Evolutionary conservation across 2,329 filamentous ascomycete species (phyloP).

Genomic region (Coniochaeta prunicola): DNA sequence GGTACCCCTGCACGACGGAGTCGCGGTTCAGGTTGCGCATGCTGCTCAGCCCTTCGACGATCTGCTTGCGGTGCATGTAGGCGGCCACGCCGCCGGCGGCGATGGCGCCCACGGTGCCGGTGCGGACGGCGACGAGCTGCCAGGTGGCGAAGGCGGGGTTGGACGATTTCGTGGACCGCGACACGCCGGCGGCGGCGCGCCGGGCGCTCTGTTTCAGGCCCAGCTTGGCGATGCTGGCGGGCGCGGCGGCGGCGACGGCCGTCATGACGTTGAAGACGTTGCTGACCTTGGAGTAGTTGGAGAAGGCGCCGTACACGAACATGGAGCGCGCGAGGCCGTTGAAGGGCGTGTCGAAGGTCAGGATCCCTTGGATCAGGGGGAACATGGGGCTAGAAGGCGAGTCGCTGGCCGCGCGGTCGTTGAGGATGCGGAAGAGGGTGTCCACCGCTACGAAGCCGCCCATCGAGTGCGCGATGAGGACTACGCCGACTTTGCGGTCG

Average conservation of each 20-base stretch:
- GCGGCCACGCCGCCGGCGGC: constrained; percentile 74
- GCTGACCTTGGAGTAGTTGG: constrained; percentile 50
- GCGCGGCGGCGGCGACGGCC: constrained; percentile 42
- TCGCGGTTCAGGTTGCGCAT: constrained; percentile 40
- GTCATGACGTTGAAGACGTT: constrained; percentile 51
- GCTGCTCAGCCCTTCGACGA: constrained; percentile 41
- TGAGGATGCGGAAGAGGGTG: constrained; percentile 63
- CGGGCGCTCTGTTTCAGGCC: constrained; percentile 28
- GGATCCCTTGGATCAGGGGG: constrained; percentile 70
- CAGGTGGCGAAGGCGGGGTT: constrained; percentile 43
- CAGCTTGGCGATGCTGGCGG: constrained; percentile 32
- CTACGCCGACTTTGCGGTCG: constrained; percentile 71
- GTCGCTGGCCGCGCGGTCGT: constrained; percentile 44
- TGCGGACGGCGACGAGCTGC: constrained; percentile 66
- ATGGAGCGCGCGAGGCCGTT: constrained; percentile 55
- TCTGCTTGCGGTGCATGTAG: constrained; percentile 68
- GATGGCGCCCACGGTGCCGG: constrained; percentile 74
- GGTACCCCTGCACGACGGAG: constrained; percentile 39
- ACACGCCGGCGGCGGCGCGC: constrained; percentile 13
- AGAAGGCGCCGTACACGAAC: constrained; percentile 55
- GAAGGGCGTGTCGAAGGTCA: constrained; percentile 83
- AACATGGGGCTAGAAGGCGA: constrained; percentile 49
- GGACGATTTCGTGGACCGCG: constrained; percentile 8
- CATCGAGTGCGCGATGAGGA: constrained; percentile 80
- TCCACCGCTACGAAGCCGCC: constrained; percentile 82